These are phyloP conservation scores for Lithospermum erythrorhizon DNA, from an alignment of 257 asterid genomes.

Conservation along the genomic window DNA sequence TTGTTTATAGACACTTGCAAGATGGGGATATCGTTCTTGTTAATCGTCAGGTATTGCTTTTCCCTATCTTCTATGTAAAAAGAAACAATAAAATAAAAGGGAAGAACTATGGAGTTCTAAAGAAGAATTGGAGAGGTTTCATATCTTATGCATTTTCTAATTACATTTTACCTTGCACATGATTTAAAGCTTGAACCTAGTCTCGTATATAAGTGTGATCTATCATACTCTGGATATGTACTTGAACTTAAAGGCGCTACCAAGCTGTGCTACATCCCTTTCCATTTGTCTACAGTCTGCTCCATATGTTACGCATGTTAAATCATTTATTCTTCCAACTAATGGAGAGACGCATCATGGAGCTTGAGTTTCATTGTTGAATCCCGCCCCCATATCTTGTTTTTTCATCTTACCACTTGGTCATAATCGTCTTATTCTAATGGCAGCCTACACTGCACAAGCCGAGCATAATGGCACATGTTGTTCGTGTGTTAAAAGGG, in stretches of 20 bases:
- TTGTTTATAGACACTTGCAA: constrained; percentile 76
- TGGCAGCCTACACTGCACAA: constrained; percentile 98
- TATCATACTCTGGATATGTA: not conserved
- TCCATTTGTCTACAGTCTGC: too few relatives aligned
- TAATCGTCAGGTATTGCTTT: constrained; percentile 70
- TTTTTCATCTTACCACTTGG: constrained; percentile 3
- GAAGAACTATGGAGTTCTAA: not conserved
- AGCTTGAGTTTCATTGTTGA: too few relatives aligned
- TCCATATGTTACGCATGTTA: not conserved
- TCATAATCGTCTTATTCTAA: constrained; percentile 8
- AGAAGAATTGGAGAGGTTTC: too few relatives aligned
- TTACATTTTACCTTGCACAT: not conserved
- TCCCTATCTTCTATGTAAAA: not conserved
- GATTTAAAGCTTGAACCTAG: not conserved
- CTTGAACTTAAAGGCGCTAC: not conserved
- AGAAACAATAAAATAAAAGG: not conserved
- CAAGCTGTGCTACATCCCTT: too few relatives aligned
- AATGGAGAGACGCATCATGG: too few relatives aligned
- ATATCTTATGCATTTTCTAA: not conserved
- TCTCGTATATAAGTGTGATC: not conserved
- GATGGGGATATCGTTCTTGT: constrained; percentile 98
- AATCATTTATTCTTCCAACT: not conserved
- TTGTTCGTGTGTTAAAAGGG: constrained; percentile 90
- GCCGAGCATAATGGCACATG: constrained; percentile 99
- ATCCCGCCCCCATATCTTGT: not conserved